Conservation (phyloP, 768 basidiomycete species). For the Mycena metata region DNA sequence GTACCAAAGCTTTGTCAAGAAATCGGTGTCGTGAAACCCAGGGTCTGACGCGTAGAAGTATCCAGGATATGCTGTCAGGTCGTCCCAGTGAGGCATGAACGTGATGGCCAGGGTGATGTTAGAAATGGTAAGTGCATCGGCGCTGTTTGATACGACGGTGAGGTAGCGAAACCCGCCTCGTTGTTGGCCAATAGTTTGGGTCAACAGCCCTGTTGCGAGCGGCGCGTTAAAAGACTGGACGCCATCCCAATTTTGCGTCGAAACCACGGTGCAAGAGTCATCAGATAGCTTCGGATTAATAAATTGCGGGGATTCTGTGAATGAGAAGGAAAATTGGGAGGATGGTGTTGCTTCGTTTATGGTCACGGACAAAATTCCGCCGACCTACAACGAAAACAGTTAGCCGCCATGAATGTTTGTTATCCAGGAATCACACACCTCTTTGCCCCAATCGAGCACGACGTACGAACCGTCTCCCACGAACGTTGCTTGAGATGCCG, state of each 20-base stretch:
- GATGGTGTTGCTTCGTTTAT: constrained; percentile 50
- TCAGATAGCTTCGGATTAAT: constrained; percentile 66
- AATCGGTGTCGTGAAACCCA: constrained; percentile 58
- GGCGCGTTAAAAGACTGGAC: constrained; percentile 58
- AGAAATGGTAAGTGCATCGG: constrained; percentile 55
- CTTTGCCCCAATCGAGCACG: constrained; percentile 67
- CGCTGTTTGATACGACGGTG: constrained; percentile 56
- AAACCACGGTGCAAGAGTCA: constrained; percentile 64
- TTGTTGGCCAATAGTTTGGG: constrained; percentile 58
- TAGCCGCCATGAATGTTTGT: not conserved
- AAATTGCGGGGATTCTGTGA: constrained; percentile 70
- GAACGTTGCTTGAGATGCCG: constrained; percentile 56
- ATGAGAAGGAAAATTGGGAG: constrained; percentile 63
- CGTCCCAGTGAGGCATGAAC: constrained; percentile 66
- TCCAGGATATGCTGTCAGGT: constrained; percentile 63
- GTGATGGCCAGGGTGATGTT: constrained; percentile 66
- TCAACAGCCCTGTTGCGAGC: constrained; percentile 57
- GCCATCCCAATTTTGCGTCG: constrained; percentile 57
- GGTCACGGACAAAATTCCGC: constrained; percentile 65
- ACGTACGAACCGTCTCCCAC: constrained; percentile 59
- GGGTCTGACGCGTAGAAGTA: constrained; percentile 66
- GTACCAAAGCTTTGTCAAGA: constrained; percentile 65
- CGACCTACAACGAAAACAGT: constrained; percentile 58
- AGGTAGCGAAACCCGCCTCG: constrained; percentile 69
- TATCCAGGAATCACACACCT: constrained; percentile 48